A percentile compares a stretch with the other conserved stretches of the same genome.
Conservation (phyloP, 2,329 filamentous ascomycete species). For the Aspergillus sp. region DNA sequence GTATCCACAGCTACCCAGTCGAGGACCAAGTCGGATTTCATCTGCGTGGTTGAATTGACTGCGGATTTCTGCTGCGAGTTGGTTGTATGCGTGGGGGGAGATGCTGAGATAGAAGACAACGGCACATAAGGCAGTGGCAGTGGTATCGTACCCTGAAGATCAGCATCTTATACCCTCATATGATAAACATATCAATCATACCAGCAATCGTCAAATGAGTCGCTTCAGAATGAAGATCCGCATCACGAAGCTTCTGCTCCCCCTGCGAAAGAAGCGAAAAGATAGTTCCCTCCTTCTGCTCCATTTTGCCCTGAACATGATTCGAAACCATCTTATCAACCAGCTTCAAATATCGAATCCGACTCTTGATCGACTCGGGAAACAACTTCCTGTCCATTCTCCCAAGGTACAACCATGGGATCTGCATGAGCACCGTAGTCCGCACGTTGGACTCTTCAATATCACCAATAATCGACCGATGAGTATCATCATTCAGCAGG, state of each 20-base stretch:
- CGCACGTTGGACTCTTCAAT: slow-evolving; percentile 1
- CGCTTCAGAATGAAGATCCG: slow-evolving; percentile 2
- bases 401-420: slow-evolving; percentile 3
- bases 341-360: background rate
- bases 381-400: slow-evolving; percentile 5
- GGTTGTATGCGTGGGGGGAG: slow-evolving; percentile 8
- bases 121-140: slow-evolving; percentile 11
- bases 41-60: slow-evolving; percentile 9
- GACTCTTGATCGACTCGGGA: background rate
- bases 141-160: slow-evolving; percentile 23
- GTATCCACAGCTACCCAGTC: slow-evolving; percentile 6
- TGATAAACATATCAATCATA: slow-evolving; percentile 6
- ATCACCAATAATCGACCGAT: slow-evolving; percentile 16
- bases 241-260: too few species aligned
- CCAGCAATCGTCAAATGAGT: slow-evolving; percentile 2
- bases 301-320: background rate
- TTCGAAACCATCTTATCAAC: background rate
- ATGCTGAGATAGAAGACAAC: slow-evolving; percentile 20
- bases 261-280: slow-evolving; percentile 1
- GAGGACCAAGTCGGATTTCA: slow-evolving; percentile 5
- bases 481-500: slow-evolving; percentile 23
- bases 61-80: slow-evolving; percentile 9
- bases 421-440: background rate
- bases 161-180: background rate
- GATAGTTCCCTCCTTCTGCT: background rate